A percentile compares a stretch with the other conserved stretches of the same genome.
phyloP scores from a whole-genome alignment of 2,329 filamentous ascomycete genomes.

The Saccharata proteae region DNA sequence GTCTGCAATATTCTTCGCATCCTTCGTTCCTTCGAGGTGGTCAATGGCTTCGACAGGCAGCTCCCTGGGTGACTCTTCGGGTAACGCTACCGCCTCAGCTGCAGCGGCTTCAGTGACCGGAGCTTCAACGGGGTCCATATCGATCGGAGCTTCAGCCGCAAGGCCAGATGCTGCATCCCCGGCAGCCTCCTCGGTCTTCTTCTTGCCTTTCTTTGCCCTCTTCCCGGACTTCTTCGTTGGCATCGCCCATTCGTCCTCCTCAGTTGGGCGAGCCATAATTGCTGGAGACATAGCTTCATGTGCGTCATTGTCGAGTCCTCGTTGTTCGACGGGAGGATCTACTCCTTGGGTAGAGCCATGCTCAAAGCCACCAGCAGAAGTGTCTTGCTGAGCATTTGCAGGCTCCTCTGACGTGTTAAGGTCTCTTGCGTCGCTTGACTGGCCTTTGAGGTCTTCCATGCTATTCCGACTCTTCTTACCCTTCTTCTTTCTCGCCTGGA shows the following conservation, averaged over 20 bases:
- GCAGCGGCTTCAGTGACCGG: conserved; percentile 2
- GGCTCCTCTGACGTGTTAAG: background rate
- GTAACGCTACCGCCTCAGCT: background rate
- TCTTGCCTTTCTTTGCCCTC: conserved; percentile 26
- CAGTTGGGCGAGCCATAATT: too few species aligned
- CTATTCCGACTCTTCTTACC: conserved; percentile 14
- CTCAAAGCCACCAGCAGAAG: too few species aligned
- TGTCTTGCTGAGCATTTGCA: background rate
- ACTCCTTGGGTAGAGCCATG: too few species aligned
- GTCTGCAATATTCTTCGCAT: too few species aligned
- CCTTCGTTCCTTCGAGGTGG: too few species aligned
- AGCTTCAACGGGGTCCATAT: conserved; percentile 2
- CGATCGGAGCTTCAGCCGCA: conserved; percentile 4
- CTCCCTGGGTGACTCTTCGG: background rate
- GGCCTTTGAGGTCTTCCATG: background rate
- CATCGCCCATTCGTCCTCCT: conserved; percentile 16
- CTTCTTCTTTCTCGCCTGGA: conserved; percentile 17
- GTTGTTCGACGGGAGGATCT: too few species aligned
- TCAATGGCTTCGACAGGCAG: background rate
- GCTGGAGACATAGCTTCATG: too few species aligned
- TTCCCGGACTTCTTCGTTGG: conserved; percentile 36
- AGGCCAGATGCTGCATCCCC: too few species aligned
- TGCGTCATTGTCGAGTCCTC: too few species aligned
- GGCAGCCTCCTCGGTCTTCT: too few species aligned
- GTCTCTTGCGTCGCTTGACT: too few species aligned